Evolutionary conservation across 1,139 yeast species (phyloP), one percentile per base, ranked within the genome.

Genomic region (Pneumocystis oryctolagi): DNA sequence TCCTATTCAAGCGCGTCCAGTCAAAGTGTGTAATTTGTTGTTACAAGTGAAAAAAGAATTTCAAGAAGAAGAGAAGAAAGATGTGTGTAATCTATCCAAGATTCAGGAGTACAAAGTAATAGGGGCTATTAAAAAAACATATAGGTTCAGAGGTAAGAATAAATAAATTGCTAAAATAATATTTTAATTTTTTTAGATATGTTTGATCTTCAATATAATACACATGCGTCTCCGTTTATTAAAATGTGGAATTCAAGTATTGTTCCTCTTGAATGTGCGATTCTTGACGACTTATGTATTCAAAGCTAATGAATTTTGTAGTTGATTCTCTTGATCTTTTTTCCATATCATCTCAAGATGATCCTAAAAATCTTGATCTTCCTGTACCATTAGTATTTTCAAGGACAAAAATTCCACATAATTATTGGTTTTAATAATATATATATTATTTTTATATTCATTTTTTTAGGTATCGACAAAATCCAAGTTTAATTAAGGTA

Each of bases 381-480:
- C 85, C 94, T 1, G 96, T 97, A 0, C 95, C 97, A 1, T 92
- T 97, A 1, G 74, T 87, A 60, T 86, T 89, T 68, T 84, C 96
- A 1, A 82, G 86, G 47, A 81, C 85, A 9, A 80, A 83, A 40
- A 82, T 85, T 64, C 96, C 97, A 1, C 86, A 82, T 71, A 82
- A 82, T 67, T 92, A 90, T 79, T 75, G 82, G 62, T 62, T 35
- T 39, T 62, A 53, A 20, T 14, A 28, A 18, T 3, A 31, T 6
- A 20, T 25, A 18, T 25, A 31, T 28, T 20, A 28, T 9, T 31
- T 18, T 14, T 18, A 12, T 31, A 40, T 30, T 55, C 2, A 20
- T 31, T 31, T 34, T 28, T 53, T 18, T 37, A 62, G 62, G 71
- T 78, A 84, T 77, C 71, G 80, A 72, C 76, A 83, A 73, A 78